Base-by-base conservation (phyloP, 225 moss, liverwort and hornwort species). In the Marchantia paleacea region DNA sequence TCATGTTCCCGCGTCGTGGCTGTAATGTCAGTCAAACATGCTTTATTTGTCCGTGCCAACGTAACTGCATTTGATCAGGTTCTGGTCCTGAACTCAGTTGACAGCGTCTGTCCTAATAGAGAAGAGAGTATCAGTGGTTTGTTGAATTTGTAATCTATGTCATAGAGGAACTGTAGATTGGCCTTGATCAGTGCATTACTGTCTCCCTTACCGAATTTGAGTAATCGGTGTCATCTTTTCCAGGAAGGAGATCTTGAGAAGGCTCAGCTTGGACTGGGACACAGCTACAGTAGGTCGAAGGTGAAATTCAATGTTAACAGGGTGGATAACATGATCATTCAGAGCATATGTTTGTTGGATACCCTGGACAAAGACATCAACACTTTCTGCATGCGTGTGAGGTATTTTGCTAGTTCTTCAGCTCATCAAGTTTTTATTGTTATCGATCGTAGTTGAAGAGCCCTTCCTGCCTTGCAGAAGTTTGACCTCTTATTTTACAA, bases 241-340 rank as follows among this genome's bases (percentile, higher is more conserved):
- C 84, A 97, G 95, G 95, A 97, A 68, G 97, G 97, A 79, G 97
- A 97, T 76, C 85, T 97, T 85, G 94, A 97, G 83, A 97, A 97
- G 75, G 93, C 95, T 6, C 91, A 92, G 61, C 80, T 93, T 39
- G 97, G 97, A 70, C 88, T 97, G 28, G 95, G 92, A 4, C 97
- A 97, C 64, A 95, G 97, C 78, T 97, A 97, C 88, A 94, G 93
- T 83, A 91, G 95, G 78, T 90, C 91, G 69, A 97, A 97, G 87
- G 97, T 97, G 75, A 97, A 97, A 63, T 97, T 97, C 70, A 97
- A 97, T 80, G 95, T 95, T 30, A 97, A 97, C 78, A 90, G 95
- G 81, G 95, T 94, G 18, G 95, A 97, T 66, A 97, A 97, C 82
- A 97, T 97, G 97, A 93, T 97, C 58, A 97, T 95, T 69, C 93